phyloP scores from a whole-genome alignment of 148 eudicot genomes.

The Nepenthes mirabilis region DNA sequence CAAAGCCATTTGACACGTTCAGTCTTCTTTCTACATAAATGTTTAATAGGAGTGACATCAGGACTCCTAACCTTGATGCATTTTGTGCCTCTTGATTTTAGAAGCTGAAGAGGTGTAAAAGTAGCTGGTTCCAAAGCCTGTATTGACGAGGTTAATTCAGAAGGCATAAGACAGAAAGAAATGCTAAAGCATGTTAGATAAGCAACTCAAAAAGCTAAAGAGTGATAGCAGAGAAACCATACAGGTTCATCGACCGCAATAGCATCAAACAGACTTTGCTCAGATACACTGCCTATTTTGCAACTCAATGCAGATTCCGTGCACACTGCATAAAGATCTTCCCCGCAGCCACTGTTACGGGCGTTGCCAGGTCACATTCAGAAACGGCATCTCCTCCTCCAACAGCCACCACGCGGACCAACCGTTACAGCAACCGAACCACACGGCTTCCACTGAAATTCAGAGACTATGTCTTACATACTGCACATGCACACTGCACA shows the following conservation, averaged over 20 bases:
- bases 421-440: too few relatives aligned
- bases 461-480: too few relatives aligned
- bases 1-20: too few relatives aligned
- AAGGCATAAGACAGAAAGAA: neutral
- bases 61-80: conserved; percentile 73
- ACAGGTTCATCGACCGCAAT: conserved; percentile 98
- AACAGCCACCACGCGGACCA: too few relatives aligned
- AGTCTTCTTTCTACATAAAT: too few relatives aligned
- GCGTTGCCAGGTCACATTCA: too few relatives aligned
- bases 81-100: conserved; percentile 72
- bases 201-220: neutral
- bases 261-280: conserved; percentile 81
- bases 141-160: conserved; percentile 2
- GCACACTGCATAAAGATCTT: conserved; percentile 85
- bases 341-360: too few relatives aligned
- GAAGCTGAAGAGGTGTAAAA: conserved; percentile 84
- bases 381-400: too few relatives aligned
- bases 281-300: conserved; percentile 44
- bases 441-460: too few relatives aligned
- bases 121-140: conserved; percentile 99
- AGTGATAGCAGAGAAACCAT: conserved; percentile 8
- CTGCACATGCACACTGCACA: too few relatives aligned
- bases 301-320: conserved; percentile 49
- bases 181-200: neutral
- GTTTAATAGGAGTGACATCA: neutral